A percentile compares a stretch with the other conserved stretches of the same genome.
phyloP scores from a whole-genome alignment of 225 moss, liverwort and hornwort genomes.

The Bryum argenteum region DNA sequence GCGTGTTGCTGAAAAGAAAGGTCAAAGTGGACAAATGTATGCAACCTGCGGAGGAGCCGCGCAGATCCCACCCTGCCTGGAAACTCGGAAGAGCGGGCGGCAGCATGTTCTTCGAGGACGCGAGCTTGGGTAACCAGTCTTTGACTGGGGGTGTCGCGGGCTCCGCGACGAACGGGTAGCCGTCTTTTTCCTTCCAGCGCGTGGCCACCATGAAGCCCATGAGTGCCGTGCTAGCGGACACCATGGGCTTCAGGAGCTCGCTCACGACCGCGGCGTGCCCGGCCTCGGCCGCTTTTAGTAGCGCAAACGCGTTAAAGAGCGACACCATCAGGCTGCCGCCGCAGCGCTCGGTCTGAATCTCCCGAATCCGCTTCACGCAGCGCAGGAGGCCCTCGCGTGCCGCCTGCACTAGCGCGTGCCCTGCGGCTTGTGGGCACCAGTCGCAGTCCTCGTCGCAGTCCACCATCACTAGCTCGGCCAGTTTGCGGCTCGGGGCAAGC shows the following conservation, averaged over 20 bases:
- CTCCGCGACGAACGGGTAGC: constrained; percentile 15
- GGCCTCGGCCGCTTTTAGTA: constrained; percentile 19
- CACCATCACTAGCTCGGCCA: constrained; percentile 30
- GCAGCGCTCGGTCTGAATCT: constrained; percentile 25
- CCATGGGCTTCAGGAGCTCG: constrained; percentile 22
- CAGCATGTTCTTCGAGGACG: not conserved
- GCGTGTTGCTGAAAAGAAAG: too few relatives aligned
- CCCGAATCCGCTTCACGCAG: constrained; percentile 21
- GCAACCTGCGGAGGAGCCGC: not conserved
- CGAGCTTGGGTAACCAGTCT: constrained; percentile 18
- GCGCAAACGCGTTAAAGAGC: constrained; percentile 15
- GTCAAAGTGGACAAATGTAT: not conserved
- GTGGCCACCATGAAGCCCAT: constrained; percentile 31
- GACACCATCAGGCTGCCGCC: constrained; percentile 25
- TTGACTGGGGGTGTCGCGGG: not conserved
- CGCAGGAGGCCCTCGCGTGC: constrained; percentile 6
- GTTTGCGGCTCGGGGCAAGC: constrained; percentile 18
- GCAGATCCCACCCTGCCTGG: constrained; percentile 28
- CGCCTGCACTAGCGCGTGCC: constrained; percentile 32
- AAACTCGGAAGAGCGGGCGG: constrained; percentile 12
- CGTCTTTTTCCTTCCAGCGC: constrained; percentile 8
- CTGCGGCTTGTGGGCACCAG: constrained; percentile 36
- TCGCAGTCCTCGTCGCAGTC: constrained; percentile 31
- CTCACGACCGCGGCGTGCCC: not conserved
- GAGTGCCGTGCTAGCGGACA: constrained; percentile 9